Conservation (phyloP, 2,329 filamentous ascomycete species). For the Nigrospora osmanthi region DNA sequence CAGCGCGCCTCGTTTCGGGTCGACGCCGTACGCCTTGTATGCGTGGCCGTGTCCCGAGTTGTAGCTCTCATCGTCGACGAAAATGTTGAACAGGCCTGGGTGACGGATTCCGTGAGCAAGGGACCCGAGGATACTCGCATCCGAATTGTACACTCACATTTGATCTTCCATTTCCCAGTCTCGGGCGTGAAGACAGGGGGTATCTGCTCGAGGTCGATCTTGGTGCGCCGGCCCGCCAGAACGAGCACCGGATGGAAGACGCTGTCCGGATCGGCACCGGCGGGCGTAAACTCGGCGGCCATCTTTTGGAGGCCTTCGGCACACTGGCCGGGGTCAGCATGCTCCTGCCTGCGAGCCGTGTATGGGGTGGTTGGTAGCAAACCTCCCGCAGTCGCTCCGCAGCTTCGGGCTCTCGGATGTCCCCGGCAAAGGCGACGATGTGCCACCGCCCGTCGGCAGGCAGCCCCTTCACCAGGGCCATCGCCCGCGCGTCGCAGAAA, state of each 20-base stretch:
- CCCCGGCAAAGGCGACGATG: conserved; percentile 47
- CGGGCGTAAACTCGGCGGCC: conserved; percentile 32
- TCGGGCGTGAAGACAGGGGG: conserved; percentile 48
- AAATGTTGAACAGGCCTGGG: conserved; percentile 52
- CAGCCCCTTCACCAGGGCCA: conserved; percentile 44
- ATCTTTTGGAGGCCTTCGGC: conserved; percentile 10
- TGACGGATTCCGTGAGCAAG: background rate
- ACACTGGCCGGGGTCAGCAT: conserved; percentile 9
- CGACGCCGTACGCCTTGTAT: conserved; percentile 48
- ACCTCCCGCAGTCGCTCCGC: conserved; percentile 17
- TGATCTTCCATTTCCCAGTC: conserved; percentile 46
- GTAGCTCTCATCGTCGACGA: conserved; percentile 46
- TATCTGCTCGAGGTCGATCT: conserved; percentile 43
- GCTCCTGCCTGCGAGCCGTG: background rate
- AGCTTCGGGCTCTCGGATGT: conserved; percentile 29
- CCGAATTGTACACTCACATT: conserved; percentile 28
- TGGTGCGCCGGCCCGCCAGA: conserved; percentile 35
- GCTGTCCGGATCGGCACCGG: conserved; percentile 36
- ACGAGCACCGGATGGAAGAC: conserved; percentile 51
- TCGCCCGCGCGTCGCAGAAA: conserved; percentile 48
- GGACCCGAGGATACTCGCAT: background rate
- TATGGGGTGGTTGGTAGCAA: conserved; percentile 1
- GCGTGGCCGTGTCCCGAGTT: conserved; percentile 47
- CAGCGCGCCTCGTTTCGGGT: conserved; percentile 33
- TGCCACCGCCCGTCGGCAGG: conserved; percentile 34